Evolutionary conservation across 768 basidiomycete species (phyloP), one percentile per base, ranked within the genome.

Genomic region (Russula virescens): DNA sequence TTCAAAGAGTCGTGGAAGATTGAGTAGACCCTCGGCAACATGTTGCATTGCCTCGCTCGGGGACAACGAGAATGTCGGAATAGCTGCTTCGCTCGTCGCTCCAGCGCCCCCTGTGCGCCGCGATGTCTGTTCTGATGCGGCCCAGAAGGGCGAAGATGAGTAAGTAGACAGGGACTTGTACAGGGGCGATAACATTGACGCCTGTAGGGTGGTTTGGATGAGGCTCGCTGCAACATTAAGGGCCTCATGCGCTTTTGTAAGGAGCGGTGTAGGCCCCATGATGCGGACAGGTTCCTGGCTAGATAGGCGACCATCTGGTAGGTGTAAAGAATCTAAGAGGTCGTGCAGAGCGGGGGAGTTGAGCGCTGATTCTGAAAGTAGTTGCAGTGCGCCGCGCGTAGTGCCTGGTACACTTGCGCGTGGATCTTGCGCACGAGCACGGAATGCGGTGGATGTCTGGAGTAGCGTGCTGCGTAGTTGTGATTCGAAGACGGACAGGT

Each of bases 51-150:
- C 85, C 58, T 93, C 91, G 58, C 87, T 96, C 1, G 94, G 95
- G 11, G 91, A 91, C 14, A 98, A 79, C 1, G 94, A 97, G 76
- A 99, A 99, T 7, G 84, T 91, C 2, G 97, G 97, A 7, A 98
- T 83, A 38, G 82, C 80, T 28, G 91, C 77, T 42, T 86, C 84
- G 68, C 71, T 53, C 28, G 65, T 63, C 34, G 58, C 78, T 74
- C 26, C 79, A 71, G 16, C 76, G 23, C 78, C 74, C 8, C 74
- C 75, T 16, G 77, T 79, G 47, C 68, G 70, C 7, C 75, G 71
- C 66, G 78, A 83, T 23, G 83, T 76, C 68, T 83, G 82, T 65
- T 76, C 77, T 0, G 77, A 66, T 1, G 80, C 74, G 28, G 79
- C 76, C 92, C 94, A 98, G 23, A 83, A 72, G 0, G 91, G 69